Percentiles rank a stretch among this genome's conserved stretches.
These are phyloP conservation scores for Narthecium ossifragum DNA, from an alignment of 106 monocot species.

Conservation along the genomic window DNA sequence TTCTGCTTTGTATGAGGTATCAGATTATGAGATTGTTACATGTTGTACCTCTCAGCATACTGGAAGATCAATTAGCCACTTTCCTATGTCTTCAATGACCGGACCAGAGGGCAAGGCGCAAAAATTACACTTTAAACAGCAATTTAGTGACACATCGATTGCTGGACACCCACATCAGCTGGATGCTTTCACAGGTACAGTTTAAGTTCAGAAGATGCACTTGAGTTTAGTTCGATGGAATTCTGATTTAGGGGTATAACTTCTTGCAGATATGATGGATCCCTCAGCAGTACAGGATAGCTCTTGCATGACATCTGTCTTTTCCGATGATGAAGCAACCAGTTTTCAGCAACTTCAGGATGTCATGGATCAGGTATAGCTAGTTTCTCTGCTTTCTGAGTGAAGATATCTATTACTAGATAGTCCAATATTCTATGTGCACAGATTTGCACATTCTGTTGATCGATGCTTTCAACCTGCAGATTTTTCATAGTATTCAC, in stretches of 20 bases:
- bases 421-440: background rate
- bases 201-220: slow-evolving; percentile 16
- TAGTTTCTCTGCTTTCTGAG: background rate
- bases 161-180: slow-evolving; percentile 4
- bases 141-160: background rate
- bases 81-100: slow-evolving; percentile 9
- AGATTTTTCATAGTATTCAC: too few relatives aligned
- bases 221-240: slow-evolving; percentile 4
- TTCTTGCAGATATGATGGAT: slow-evolving; percentile 6
- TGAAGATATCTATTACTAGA: too few relatives aligned
- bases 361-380: slow-evolving; percentile 49
- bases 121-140: slow-evolving; percentile 3
- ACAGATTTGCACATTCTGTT: background rate
- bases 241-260: background rate
- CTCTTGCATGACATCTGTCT: slow-evolving; percentile 19
- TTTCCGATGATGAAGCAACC: slow-evolving; percentile 27
- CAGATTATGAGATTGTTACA: background rate
- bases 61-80: slow-evolving; percentile 1
- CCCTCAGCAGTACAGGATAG: slow-evolving; percentile 17
- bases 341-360: slow-evolving; percentile 54
- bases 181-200: slow-evolving; percentile 7
- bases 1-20: slow-evolving; percentile 4
- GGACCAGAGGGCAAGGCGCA: slow-evolving; percentile 18
- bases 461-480: too few relatives aligned
- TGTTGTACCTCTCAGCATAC: slow-evolving; percentile 1